Percentiles rank a stretch among this genome's conserved stretches.
Evolutionary conservation across 768 basidiomycete genomes (phyloP).

Genomic region (Suillus decipiens): DNA sequence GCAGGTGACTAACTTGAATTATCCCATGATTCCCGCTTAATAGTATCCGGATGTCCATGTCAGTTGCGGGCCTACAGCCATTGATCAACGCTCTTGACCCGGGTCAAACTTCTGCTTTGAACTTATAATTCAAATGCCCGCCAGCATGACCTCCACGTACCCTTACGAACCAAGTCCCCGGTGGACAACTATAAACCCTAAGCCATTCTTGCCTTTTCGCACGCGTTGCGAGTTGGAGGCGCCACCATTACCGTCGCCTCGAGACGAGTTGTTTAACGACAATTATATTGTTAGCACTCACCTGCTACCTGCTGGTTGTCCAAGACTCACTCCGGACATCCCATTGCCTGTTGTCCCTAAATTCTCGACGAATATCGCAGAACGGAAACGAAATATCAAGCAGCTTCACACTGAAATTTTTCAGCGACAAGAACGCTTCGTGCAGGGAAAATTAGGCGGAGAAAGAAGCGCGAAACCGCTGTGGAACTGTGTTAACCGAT

Average conservation of each 20-base stretch:
- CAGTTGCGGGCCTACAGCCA: not conserved
- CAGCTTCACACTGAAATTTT: conserved; percentile 22
- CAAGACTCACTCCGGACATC: conserved; percentile 24
- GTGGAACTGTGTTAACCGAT: conserved; percentile 77
- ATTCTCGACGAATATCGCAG: conserved; percentile 6
- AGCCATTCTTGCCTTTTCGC: conserved; percentile 19
- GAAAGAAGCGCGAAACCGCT: conserved; percentile 38
- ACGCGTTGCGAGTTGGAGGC: conserved; percentile 11
- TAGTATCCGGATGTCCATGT: not conserved
- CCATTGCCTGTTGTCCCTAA: conserved; percentile 26
- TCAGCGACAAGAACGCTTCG: conserved; percentile 17
- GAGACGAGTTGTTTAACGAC: conserved; percentile 21
- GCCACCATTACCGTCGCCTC: conserved; percentile 25
- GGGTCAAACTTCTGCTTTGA: not conserved
- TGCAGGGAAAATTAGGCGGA: conserved; percentile 19
- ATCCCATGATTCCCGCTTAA: not conserved
- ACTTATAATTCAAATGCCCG: not conserved
- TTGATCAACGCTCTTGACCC: not conserved
- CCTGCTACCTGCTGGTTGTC: conserved; percentile 31
- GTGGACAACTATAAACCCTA: conserved; percentile 27
- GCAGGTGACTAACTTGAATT: not conserved
- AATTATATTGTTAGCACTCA: conserved; percentile 31
- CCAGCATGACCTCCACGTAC: conserved; percentile 15
- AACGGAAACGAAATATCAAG: conserved; percentile 16
- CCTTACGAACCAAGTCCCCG: conserved; percentile 22